Evolutionary conservation across 192 early-diverging fungal genomes (phyloP), one percentile per base, ranked within the genome.

Genomic region (Linnemannia schmuckeri): DNA sequence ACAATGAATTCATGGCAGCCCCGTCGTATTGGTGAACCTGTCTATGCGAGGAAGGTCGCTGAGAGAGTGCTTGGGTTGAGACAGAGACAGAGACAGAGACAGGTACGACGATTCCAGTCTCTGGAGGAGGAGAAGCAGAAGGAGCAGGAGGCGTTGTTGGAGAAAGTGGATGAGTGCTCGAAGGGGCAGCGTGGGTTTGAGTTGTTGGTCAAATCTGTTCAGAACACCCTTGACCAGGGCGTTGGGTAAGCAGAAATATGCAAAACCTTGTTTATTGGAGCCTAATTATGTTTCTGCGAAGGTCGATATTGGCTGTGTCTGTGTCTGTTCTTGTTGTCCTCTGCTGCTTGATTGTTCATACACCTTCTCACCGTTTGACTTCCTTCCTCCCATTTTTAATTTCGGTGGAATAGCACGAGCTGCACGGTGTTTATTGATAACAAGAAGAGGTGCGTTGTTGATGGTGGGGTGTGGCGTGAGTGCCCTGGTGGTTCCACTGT

Each of bases 371-470:
- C 37, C 37, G 37, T 37, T 37, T 37, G 33, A 37, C 13, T 9
- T 35, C 5, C 17, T 18, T 37, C 12, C 3, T 57, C 22, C 54
- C 72, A 37, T 71, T 49, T 49, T 66, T 13, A n/a, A 37, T 37
- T 38, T n/a, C 8, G 22, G 61, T 33, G 0, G 61, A 47, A 47
- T 75, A 87, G 85, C 35, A 81, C 85, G 18, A 94, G 93, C 78
- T 94, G 93, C 40, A 94, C 94, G 3, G 89, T 95, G 40, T 91
- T 87, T 79, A 90, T 95, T 38, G 79, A 92, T 47, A 89, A 92
- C 40, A 91, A 91, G 82, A 88, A 72, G 46, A 83, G 92, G 20
- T 95, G 94, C 82, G 91, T 94, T 3, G 82, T 91, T 38, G 94
- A 95, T 75, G 89, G 89, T n/a, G 92, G 91, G 0, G n/a, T 75